phyloP scores from a whole-genome alignment of 805 yeast species.

The Pichia membranifaciens region DNA sequence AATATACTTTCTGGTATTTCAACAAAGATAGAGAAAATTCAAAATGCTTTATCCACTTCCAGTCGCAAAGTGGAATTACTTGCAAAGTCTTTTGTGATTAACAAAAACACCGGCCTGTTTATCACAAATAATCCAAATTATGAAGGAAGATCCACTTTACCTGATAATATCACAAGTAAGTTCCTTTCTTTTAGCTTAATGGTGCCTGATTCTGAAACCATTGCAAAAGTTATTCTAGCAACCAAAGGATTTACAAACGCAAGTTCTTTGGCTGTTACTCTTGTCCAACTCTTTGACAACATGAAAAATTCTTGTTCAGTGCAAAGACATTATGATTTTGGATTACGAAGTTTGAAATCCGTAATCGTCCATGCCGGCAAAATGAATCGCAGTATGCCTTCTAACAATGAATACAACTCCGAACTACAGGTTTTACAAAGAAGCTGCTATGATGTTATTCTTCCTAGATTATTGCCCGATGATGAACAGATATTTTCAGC shows the following conservation, averaged over 20 bases:
- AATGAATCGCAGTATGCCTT: conserved; percentile 22
- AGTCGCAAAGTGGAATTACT: conserved; percentile 34
- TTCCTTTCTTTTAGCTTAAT: conserved; percentile 74
- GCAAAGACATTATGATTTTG: conserved; percentile 86
- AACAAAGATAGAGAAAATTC: conserved; percentile 69
- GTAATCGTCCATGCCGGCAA: conserved; percentile 55
- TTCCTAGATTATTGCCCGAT: conserved; percentile 55
- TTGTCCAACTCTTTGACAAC: conserved; percentile 50
- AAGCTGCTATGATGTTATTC: conserved; percentile 54
- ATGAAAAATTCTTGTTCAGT: conserved; percentile 38
- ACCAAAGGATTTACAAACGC: conserved; percentile 65
- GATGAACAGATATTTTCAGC: conserved; percentile 43
- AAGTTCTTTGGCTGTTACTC: conserved; percentile 34
- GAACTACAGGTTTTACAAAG: conserved; percentile 34
- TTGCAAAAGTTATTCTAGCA: conserved; percentile 64
- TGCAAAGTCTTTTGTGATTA: conserved; percentile 36
- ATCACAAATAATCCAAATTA: conserved; percentile 90
- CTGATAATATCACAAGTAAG: conserved; percentile 76
- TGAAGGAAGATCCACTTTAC: conserved; percentile 74
- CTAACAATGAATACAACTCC: not conserved
- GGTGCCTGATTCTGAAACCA: conserved; percentile 60
- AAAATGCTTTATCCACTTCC: conserved; percentile 37
- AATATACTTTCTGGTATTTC: conserved; percentile 79
- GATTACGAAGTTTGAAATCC: conserved; percentile 73
- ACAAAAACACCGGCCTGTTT: conserved; percentile 61